Evolutionary conservation across 2,329 filamentous ascomycete genomes (phyloP).

Genomic region (Colletotrichum lentis): DNA sequence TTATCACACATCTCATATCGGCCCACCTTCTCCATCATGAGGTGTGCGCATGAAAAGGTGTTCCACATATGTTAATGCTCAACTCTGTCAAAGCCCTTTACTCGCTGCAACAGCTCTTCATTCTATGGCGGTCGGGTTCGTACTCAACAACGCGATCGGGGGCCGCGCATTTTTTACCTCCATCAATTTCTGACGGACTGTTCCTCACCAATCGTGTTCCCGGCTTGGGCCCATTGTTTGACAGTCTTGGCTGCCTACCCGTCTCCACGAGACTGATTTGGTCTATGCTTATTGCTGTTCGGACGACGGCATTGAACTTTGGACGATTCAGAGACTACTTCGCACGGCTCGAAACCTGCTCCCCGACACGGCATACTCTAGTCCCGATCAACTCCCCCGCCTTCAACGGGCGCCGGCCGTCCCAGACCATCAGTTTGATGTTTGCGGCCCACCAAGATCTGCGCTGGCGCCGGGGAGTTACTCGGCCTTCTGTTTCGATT

Average conservation of each 20-base stretch:
- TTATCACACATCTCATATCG: constrained; percentile 15
- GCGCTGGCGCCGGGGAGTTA: constrained; percentile 1
- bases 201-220: constrained; percentile 13
- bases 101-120: constrained; percentile 1
- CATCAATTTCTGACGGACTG: constrained; percentile 10
- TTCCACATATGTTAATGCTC: constrained; percentile 23
- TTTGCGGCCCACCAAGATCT: neutral
- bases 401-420: neutral
- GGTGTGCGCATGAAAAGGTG: constrained; percentile 26
- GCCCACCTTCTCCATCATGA: constrained; percentile 26
- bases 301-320: constrained; percentile 29
- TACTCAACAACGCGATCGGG: neutral
- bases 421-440: constrained; percentile 3
- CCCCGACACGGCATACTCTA: constrained; percentile 11
- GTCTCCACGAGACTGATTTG: constrained; percentile 18
- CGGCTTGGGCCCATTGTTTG: constrained; percentile 25
- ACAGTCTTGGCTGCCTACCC: constrained; percentile 17
- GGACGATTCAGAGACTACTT: constrained; percentile 22
- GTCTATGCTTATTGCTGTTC: constrained; percentile 23
- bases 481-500: constrained; percentile 17
- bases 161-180: constrained; percentile 14
- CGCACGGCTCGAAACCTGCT: constrained; percentile 16
- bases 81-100: constrained; percentile 3
- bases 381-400: constrained; percentile 4
- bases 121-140: neutral